Evolutionary conservation across 768 basidiomycete genomes (phyloP).

Genomic region (Mycena alexandri): DNA sequence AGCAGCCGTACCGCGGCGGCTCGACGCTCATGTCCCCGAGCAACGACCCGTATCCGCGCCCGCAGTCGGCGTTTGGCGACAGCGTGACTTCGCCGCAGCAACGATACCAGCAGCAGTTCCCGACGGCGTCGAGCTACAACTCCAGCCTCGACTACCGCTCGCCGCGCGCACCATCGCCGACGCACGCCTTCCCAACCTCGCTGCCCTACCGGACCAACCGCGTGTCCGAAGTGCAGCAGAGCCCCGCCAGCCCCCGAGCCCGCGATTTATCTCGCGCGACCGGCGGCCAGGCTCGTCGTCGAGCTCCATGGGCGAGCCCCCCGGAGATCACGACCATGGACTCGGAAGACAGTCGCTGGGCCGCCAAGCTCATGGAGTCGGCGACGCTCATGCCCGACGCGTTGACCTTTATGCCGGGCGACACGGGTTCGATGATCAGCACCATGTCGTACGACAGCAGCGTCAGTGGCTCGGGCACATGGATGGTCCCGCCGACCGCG

Average conservation of each 20-base stretch:
- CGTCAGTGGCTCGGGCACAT: conserved; percentile 54
- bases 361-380: conserved; percentile 10
- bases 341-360: conserved; percentile 25
- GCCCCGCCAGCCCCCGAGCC: conserved; percentile 70
- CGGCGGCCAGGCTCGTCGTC: conserved; percentile 41
- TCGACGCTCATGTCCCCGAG: conserved; percentile 55
- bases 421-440: conserved; percentile 49
- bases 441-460: conserved; percentile 53
- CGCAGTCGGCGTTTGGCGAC: conserved; percentile 73
- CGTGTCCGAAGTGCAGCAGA: conserved; percentile 66
- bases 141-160: conserved; percentile 53
- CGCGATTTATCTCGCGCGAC: conserved; percentile 52
- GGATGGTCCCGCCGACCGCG: conserved; percentile 56
- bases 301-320: conserved; percentile 44
- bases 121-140: conserved; percentile 53
- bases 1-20: conserved; percentile 39
- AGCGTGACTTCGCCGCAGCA: conserved; percentile 55
- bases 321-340: conserved; percentile 30
- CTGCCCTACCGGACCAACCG: conserved; percentile 40
- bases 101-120: conserved; percentile 47
- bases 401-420: conserved; percentile 29
- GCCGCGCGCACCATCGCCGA: conserved; percentile 52
- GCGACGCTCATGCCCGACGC: conserved; percentile 23
- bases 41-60: conserved; percentile 72
- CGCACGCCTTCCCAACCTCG: conserved; percentile 37